A percentile compares a stretch with the other conserved stretches of the same genome.
phyloP scores from a whole-genome alignment of 805 yeast species.

The Wickerhamomyces chaumierensis region DNA sequence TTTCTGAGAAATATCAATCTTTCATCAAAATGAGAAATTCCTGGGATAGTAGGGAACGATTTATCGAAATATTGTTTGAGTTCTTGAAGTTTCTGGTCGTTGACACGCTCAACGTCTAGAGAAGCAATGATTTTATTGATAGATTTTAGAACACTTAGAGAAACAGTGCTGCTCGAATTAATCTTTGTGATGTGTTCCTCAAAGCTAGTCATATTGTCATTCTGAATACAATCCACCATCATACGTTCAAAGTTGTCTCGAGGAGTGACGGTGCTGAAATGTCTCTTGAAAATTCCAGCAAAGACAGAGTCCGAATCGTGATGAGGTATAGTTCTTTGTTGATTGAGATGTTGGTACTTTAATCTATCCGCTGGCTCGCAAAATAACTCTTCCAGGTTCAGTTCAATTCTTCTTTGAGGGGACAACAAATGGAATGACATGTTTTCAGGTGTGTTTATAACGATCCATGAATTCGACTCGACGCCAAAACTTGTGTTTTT shows the following conservation, averaged over 20 bases:
- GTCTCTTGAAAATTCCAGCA: conserved; percentile 29
- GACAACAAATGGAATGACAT: conserved; percentile 68
- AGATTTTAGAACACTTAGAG: conserved; percentile 3
- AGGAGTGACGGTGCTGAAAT: conserved; percentile 22
- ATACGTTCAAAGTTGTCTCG: neutral
- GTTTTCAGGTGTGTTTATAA: conserved; percentile 59
- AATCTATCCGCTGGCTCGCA: conserved; percentile 23
- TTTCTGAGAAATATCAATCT: conserved; percentile 7
- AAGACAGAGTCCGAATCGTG: conserved; percentile 29
- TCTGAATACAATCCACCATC: conserved; percentile 8
- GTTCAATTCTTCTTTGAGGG: conserved; percentile 48
- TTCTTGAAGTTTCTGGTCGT: neutral
- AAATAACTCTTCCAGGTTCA: conserved; percentile 69
- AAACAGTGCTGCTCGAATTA: conserved; percentile 1
- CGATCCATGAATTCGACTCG: conserved; percentile 67
- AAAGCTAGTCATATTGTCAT: conserved; percentile 6
- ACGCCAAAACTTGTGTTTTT: conserved; percentile 46
- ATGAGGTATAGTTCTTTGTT: conserved; percentile 1
- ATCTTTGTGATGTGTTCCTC: conserved; percentile 1
- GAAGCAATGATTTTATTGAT: conserved; percentile 3
- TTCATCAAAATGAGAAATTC: conserved; percentile 7
- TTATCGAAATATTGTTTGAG: conserved; percentile 1
- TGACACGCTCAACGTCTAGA: conserved; percentile 1
- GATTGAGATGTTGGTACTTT: conserved; percentile 4
- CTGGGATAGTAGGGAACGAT: conserved; percentile 13